Evolutionary conservation across 495 filamentous ascomycete species (phyloP), one percentile per base, ranked within the genome.

Genomic region (Penicillium verhagenii): DNA sequence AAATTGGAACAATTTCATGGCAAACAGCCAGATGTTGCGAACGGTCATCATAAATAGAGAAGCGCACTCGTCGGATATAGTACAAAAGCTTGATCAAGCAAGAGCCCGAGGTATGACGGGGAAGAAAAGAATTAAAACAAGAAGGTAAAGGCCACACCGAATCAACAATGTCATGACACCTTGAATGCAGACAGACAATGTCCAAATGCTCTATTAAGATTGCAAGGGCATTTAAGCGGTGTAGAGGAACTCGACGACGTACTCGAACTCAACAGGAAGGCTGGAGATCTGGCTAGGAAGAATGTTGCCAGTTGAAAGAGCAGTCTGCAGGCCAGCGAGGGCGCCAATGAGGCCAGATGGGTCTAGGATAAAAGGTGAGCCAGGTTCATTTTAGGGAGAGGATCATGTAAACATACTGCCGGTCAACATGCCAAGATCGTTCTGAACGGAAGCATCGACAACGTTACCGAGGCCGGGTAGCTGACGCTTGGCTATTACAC

Each of bases 311-410:
- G 45, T 50, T 6, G 52, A 26, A 38, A 59, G 48, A 14, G 56
- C 47, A 39, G 38, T 54, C 13, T 51, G 47, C 21, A 66, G 54
- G 47, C 52, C 56, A 24, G 16, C 44, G 11, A 66, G 60, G 28
- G 64, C 58, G 14, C 50, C 53, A 31, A 57, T 47, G 39, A 67
- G 56, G 24, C 55, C 58, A 16, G 39, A 51, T 2, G 58, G 58
- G 58, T 67, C 62, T 65, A 37, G 1, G 4, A 2, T 14, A 0
- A 14, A 2, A 19, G 21, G 33, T 57, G 50, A 56, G 40, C 14
- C 4, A 19, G 28, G 16, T 4, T 6, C 21, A 19, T 25, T n/a
- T 2, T 10, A 14, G 25, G 0, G 18, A 20, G 16, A 13, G n/a
- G 11, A 37, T 29, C 8, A 2, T 14, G 19, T 20, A 4, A 21